phyloP scores from a whole-genome alignment of 495 filamentous ascomycete genomes.

The Trichocladium antarcticum region DNA sequence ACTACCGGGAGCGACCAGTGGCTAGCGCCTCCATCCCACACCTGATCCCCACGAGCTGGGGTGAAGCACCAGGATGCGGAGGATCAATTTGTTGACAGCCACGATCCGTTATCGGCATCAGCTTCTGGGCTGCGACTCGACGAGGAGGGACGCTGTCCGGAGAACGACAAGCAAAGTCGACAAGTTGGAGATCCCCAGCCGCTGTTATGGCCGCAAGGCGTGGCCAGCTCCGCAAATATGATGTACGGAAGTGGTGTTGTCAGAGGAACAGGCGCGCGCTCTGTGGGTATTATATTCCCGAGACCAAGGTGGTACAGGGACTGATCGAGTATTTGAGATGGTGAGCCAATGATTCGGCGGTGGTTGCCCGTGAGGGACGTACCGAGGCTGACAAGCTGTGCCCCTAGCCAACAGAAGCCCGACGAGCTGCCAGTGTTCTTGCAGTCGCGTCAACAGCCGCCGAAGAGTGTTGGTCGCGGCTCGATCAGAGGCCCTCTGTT shows the following conservation, averaged over 20 bases:
- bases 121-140: too few relatives aligned
- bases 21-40: not conserved
- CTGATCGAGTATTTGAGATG: not conserved
- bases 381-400: constrained; percentile 3
- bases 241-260: constrained; percentile 3
- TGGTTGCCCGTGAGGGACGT: not conserved
- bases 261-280: constrained; percentile 25
- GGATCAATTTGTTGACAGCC: not conserved
- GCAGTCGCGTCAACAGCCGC: constrained; percentile 26
- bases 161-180: too few relatives aligned
- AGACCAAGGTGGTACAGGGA: constrained; percentile 3
- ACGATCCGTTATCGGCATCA: not conserved
- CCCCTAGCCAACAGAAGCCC: constrained; percentile 17
- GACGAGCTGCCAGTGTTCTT: not conserved
- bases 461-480: constrained; percentile 12
- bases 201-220: constrained; percentile 3
- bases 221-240: not conserved
- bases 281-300: constrained; percentile 12
- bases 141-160: too few relatives aligned
- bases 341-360: constrained; percentile 17
- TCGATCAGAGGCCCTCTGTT: constrained; percentile 1
- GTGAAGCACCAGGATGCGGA: not conserved
- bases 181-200: not conserved
- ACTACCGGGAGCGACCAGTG: too few relatives aligned
- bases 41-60: not conserved